Conservation (phyloP, 2,329 filamentous ascomycete genomes). For the Hortaea sp. region DNA sequence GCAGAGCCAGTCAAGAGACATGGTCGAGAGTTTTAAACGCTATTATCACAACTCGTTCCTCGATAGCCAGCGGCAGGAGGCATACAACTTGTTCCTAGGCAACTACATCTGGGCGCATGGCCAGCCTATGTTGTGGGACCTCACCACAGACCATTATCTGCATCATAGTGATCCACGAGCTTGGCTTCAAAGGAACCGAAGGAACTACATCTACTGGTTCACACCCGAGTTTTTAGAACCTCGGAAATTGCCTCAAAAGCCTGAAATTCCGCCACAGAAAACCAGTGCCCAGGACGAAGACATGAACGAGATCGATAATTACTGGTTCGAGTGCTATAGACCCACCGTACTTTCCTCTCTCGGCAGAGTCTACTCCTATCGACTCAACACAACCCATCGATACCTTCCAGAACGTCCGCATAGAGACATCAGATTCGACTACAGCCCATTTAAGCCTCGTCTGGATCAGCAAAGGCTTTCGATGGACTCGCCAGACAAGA, state of each 20-base stretch:
- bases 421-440: slow-evolving; percentile 65
- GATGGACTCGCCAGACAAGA: slow-evolving; percentile 49
- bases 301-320: slow-evolving; percentile 69
- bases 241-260: slow-evolving; percentile 44
- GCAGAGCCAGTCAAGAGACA: slow-evolving; percentile 93
- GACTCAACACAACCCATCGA: slow-evolving; percentile 79
- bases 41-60: slow-evolving; percentile 99
- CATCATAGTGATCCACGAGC: slow-evolving; percentile 76
- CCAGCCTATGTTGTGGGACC: slow-evolving; percentile 93
- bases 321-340: slow-evolving; percentile 95
- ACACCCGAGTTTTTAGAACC: slow-evolving; percentile 61
- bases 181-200: slow-evolving; percentile 53
- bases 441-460: slow-evolving; percentile 80
- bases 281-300: slow-evolving; percentile 7
- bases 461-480: slow-evolving; percentile 33
- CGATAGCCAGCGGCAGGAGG: slow-evolving; percentile 94
- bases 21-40: slow-evolving; percentile 98
- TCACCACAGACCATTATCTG: slow-evolving; percentile 89
- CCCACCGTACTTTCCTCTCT: slow-evolving; percentile 81
- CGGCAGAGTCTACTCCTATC: slow-evolving; percentile 83
- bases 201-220: slow-evolving; percentile 82
- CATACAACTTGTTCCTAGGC: slow-evolving; percentile 92
- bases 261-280: neutral
- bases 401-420: slow-evolving; percentile 60
- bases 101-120: slow-evolving; percentile 85